phyloP scores from a whole-genome alignment of 805 yeast genomes.

The Saturnispora saitoi region DNA sequence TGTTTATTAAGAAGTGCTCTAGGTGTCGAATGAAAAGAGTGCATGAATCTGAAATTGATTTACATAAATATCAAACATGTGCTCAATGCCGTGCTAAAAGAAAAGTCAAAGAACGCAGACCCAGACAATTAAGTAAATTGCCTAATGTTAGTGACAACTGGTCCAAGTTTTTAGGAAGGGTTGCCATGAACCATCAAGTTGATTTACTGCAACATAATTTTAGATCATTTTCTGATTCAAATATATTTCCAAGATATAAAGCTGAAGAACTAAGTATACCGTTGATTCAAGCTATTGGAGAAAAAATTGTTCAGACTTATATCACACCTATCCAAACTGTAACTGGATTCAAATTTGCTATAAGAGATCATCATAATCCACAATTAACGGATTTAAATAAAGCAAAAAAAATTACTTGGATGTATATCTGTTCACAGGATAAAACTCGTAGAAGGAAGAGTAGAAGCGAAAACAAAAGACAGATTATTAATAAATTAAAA shows the following conservation, averaged over 20 bases:
- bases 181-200: slow-evolving; percentile 27
- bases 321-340: slow-evolving; percentile 33
- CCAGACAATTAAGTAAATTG: slow-evolving; percentile 23
- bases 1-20: slow-evolving; percentile 31
- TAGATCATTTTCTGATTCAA: slow-evolving; percentile 26
- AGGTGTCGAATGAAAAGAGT: slow-evolving; percentile 35
- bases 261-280: slow-evolving; percentile 26
- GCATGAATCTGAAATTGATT: slow-evolving; percentile 26
- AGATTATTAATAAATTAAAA: slow-evolving; percentile 32
- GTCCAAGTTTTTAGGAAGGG: slow-evolving; percentile 26
- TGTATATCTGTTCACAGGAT: slow-evolving; percentile 39
- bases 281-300: slow-evolving; percentile 29
- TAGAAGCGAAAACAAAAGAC: slow-evolving; percentile 32
- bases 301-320: slow-evolving; percentile 29
- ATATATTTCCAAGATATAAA: slow-evolving; percentile 28
- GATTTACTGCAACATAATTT: slow-evolving; percentile 32
- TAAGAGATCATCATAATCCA: slow-evolving; percentile 37
- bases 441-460: slow-evolving; percentile 34
- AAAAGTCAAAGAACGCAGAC: slow-evolving; percentile 27
- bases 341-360: slow-evolving; percentile 37
- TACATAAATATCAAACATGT: slow-evolving; percentile 36
- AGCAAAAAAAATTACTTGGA: slow-evolving; percentile 34
- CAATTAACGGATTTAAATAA: slow-evolving; percentile 24
- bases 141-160: slow-evolving; percentile 32
- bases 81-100: slow-evolving; percentile 32